Evolutionary conservation across 73 alveolate species (phyloP).

Genomic region (Paramecium sexaurelia): DNA sequence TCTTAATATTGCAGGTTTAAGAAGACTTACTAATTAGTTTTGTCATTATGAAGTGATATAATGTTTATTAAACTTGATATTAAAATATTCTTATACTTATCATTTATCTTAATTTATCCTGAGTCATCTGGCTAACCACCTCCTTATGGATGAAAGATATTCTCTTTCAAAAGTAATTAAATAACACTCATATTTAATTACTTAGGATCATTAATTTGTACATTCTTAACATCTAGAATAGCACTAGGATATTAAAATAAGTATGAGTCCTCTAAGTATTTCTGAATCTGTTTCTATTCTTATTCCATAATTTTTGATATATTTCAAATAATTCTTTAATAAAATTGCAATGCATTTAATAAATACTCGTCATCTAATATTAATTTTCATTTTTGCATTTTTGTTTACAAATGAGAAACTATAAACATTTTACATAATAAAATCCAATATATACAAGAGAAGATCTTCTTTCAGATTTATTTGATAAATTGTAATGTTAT

Average conservation of each 20-base stretch:
- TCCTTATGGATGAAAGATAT: constrained; percentile 95
- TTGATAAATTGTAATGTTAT: too few relatives aligned
- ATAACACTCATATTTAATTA: neutral
- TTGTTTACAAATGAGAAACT: too few relatives aligned
- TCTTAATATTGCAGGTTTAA: constrained; percentile 72
- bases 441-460: too few relatives aligned
- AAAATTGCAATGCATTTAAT: neutral
- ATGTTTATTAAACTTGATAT: constrained; percentile 8
- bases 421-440: too few relatives aligned
- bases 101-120: constrained; percentile 76
- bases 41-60: constrained; percentile 44
- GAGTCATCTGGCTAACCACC: constrained; percentile 95
- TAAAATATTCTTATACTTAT: constrained; percentile 30
- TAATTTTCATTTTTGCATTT: too few relatives aligned
- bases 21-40: constrained; percentile 56
- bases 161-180: constrained; percentile 72
- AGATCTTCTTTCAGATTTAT: too few relatives aligned
- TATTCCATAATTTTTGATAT: neutral
- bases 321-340: neutral
- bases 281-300: neutral
- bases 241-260: neutral
- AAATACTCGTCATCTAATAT: neutral
- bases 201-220: constrained; percentile 21
- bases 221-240: neutral
- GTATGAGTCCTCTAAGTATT: constrained; percentile 26